Evolutionary conservation across 176 grass and related monocot species (phyloP).

Genomic region (Zea luxurians): DNA sequence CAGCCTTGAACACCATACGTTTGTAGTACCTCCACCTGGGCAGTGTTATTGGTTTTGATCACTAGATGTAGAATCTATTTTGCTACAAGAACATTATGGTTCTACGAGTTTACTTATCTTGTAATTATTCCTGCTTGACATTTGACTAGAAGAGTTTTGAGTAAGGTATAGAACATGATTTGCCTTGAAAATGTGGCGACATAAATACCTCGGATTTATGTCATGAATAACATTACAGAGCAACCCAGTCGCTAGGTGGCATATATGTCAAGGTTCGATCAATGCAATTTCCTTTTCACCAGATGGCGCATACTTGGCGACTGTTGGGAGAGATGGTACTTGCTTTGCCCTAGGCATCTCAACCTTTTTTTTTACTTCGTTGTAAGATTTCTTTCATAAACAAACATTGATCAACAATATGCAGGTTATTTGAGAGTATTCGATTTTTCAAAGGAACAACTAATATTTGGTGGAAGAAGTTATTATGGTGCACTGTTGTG

Average conservation of each 20-base stretch:
- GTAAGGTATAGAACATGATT: background rate
- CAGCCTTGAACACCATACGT: constrained; percentile 9
- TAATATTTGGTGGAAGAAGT: constrained; percentile 97
- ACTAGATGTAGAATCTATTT: constrained; percentile 23
- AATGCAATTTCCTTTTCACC: constrained; percentile 89
- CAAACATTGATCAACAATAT: constrained; percentile 37
- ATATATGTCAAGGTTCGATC: constrained; percentile 89
- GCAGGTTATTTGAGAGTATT: constrained; percentile 94
- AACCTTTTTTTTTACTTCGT: constrained; percentile 10
- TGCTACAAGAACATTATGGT: background rate
- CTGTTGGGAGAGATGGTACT: constrained; percentile 94
- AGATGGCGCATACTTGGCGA: constrained; percentile 79
- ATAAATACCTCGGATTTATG: constrained; percentile 31
- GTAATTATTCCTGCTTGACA: background rate
- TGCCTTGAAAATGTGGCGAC: background rate
- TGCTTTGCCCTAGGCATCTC: constrained; percentile 29
- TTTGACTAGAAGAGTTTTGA: constrained; percentile 17
- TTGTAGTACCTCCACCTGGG: background rate
- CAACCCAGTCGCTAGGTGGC: constrained; percentile 91
- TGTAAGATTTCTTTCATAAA: constrained; percentile 10
- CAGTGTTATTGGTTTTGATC: constrained; percentile 1
- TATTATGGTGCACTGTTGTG: constrained; percentile 90
- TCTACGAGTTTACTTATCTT: background rate
- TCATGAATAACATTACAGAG: constrained; percentile 56
- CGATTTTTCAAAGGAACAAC: constrained; percentile 85